Base-by-base conservation (phyloP, 768 basidiomycete species). In the Russula griseocarnosa region DNA sequence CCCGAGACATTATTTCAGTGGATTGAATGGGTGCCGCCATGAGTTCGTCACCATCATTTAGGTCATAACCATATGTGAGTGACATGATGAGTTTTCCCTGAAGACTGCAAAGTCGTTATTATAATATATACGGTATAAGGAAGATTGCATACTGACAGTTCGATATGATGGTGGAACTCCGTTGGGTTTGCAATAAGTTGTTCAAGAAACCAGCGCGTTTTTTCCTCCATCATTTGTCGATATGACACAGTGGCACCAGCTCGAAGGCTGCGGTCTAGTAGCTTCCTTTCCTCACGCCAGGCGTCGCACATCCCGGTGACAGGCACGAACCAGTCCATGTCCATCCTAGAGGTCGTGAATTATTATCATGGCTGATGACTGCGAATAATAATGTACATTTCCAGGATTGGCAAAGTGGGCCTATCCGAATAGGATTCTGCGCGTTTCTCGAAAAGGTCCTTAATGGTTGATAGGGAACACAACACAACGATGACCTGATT, bases 401-500 rank as follows among this genome's bases (percentile, higher is more conserved):
- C 59, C 11, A 34, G 4, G 3, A 65, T 52, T 13, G 66, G 53
- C 5, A 66, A n/a, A 3, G 20, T 10, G 7, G 62, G 46, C 9
- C 66, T 38, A 22, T 64, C 62, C 4, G 66, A 38, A 7, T 60
- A 59, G 3, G 7, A 6, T 20, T 77, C 69, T 59, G 82, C 79
- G 54, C 82, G 77, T 68, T 78, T 83, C 44, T 84, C 83, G 32
- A 86, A 73, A 26, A 86, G 71, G 58, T 80, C 82, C 14, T 76
- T 74, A 28, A 79, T 74, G 6, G 76, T 78, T 58, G 77, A 74
- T 62, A 74, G 61, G 55, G 78, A 79, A 70, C 78, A 81, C 36
- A 86, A 71, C 56, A 86, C 73, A 51, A 85, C 67, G 70, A 82
- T 77, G 10, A 78, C 75, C 58, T 79, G 79, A 22, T 79, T 76